Evolutionary conservation across 257 asterid genomes (phyloP), one percentile per base, ranked within the genome.

Genomic region (Solanum microdontum): DNA sequence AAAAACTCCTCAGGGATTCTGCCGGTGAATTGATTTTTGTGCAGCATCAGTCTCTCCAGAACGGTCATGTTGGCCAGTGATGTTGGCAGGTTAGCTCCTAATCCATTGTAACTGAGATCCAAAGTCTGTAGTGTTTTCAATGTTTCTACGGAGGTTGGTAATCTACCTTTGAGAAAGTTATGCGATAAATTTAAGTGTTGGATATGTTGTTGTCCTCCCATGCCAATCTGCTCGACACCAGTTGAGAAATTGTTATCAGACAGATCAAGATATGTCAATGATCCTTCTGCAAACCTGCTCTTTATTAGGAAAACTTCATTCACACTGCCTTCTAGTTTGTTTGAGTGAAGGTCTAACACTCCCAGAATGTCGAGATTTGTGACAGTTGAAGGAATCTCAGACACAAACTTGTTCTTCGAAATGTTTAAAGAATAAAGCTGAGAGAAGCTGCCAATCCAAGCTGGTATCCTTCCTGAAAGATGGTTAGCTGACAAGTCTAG

Each of bases 31-130:
- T 88, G 88, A 90, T 94, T 94, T 48, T 91, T 90, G 90, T 92
- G 94, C 94, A 95, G 92, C 91, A 90, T 94, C 89, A 94, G 87
- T 79, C 83, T 88, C 92, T 88, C 90, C 73, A 94, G 66, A 40
- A 86, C 73, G 88, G 84, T 91, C 45, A 86, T 87, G 69, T 94
- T 91, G 13, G 89, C 93, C 90, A 94, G 60, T 2, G 91, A 87
- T 19, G 83, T 79, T 2, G 98, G 95, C 83, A 93, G 86, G 34
- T 82, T 70, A 6, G 93, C 91, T 17, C 84, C 86, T 28, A 93
- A 66, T 86, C 87, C 60, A n/a, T 94, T 93, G 89, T 88, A 75
- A 92, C 98, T 93, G 92, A 94, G 85, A 90, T 94, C 96, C 91
- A 93, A 86, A 10, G 55, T 90, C 89, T 88, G 14, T 91, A 94